These are phyloP conservation scores for Daldinia grandis DNA, from an alignment of 495 filamentous ascomycete species.

Conservation along the genomic window DNA sequence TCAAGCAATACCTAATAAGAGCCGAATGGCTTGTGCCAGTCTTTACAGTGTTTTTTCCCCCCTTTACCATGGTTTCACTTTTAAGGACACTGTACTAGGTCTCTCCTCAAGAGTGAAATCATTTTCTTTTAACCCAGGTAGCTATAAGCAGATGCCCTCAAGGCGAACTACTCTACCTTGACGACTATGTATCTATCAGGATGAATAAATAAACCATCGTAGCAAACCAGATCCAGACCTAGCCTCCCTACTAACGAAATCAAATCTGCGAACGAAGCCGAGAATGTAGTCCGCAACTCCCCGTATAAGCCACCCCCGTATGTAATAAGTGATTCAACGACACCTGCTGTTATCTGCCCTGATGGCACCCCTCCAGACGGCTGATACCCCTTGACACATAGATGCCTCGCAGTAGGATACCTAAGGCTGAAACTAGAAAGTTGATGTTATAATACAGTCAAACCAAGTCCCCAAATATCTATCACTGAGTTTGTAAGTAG, in stretches of 20 bases:
- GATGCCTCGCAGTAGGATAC: background rate
- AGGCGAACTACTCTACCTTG: background rate
- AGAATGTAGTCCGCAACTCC: constrained; percentile 24
- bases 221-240: background rate
- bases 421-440: background rate
- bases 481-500: background rate
- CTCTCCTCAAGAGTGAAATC: background rate
- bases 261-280: background rate
- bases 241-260: background rate
- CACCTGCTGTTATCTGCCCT: background rate
- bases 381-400: background rate
- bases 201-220: constrained; percentile 2
- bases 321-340: background rate
- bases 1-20: background rate
- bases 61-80: too few species aligned
- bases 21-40: background rate
- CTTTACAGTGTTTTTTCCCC: too few species aligned
- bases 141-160: background rate
- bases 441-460: background rate
- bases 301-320: constrained; percentile 3
- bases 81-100: too few species aligned
- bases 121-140: constrained; percentile 2
- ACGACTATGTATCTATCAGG: background rate
- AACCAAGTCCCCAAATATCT: background rate
- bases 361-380: background rate